Percentiles rank a stretch among this genome's conserved stretches.
Evolutionary conservation across 1,284 basidiomycete species (phyloP).

Genomic region (Tilletia indica): DNA sequence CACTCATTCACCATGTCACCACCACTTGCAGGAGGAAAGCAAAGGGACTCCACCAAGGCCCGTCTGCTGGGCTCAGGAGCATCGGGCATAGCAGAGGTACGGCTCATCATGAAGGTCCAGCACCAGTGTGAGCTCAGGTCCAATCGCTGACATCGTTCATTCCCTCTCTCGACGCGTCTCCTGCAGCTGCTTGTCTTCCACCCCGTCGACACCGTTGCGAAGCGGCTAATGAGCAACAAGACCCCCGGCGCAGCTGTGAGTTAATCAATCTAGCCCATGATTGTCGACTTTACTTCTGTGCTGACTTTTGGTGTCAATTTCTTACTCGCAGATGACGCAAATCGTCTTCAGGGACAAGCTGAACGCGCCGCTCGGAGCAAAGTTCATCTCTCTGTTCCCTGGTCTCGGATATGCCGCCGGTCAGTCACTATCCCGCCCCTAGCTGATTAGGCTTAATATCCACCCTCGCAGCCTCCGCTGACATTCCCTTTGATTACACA

Average conservation of each 20-base stretch:
- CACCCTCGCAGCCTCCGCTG: background rate
- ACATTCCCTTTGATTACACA: conserved; percentile 6
- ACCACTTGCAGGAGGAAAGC: conserved; percentile 32
- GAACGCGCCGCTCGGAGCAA: conserved; percentile 63
- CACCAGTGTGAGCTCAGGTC: background rate
- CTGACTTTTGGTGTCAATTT: background rate
- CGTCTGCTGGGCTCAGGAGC: conserved; percentile 80
- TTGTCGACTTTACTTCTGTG: background rate
- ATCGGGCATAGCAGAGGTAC: conserved; percentile 73
- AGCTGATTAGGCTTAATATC: too few species aligned
- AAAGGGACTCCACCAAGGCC: conserved; percentile 77
- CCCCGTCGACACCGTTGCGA: conserved; percentile 81
- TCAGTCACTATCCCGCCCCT: background rate
- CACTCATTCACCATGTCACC: conserved; percentile 15
- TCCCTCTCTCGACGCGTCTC: background rate
- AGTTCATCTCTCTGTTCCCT: conserved; percentile 89
- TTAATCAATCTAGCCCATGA: background rate
- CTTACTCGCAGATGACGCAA: conserved; percentile 64
- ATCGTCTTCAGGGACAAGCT: conserved; percentile 86
- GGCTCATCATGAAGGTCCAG: background rate
- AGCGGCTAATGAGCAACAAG: conserved; percentile 91
- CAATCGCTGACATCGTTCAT: background rate
- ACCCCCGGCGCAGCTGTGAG: conserved; percentile 28
- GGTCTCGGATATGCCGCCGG: conserved; percentile 87
- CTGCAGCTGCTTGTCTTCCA: conserved; percentile 66